A percentile compares a stretch with the other conserved stretches of the same genome.
phyloP scores from a whole-genome alignment of 345 rosid genomes.

The Microthlaspi erraticum region DNA sequence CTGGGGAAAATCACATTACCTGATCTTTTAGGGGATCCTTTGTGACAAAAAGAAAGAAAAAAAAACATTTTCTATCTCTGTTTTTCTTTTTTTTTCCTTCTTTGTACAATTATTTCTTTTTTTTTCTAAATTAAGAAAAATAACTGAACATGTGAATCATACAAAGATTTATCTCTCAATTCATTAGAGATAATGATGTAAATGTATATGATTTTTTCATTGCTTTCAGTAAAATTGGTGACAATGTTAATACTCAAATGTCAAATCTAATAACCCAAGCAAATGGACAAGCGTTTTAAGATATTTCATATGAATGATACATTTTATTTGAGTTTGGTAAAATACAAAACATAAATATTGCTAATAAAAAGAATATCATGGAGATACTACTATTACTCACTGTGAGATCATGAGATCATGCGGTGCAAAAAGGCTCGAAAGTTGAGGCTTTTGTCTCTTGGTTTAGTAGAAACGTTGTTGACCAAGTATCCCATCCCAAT shows the following conservation, averaged over 20 bases:
- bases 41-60: not conserved
- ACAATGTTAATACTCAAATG: not conserved
- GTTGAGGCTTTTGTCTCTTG: constrained; percentile 36
- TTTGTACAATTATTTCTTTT: constrained; percentile 33
- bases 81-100: not conserved
- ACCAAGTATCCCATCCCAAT: constrained; percentile 26
- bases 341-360: not conserved
- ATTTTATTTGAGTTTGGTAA: constrained; percentile 21
- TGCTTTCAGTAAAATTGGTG: constrained; percentile 16
- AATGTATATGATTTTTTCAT: not conserved
- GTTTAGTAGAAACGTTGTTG: constrained; percentile 32
- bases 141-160: constrained; percentile 31
- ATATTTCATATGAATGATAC: not conserved
- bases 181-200: constrained; percentile 20
- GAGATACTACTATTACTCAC: constrained; percentile 11
- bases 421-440: not conserved
- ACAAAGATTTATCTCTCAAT: constrained; percentile 26
- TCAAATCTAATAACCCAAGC: not conserved
- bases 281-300: too few species aligned
- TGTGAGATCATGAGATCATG: constrained; percentile 31
- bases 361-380: not conserved
- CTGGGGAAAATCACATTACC: constrained; percentile 84
- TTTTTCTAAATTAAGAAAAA: not conserved
- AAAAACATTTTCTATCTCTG: not conserved
- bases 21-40: constrained; percentile 55